Evolutionary conservation across 371 early-diverging fungal genomes (phyloP).

Genomic region (Mucor ambiguus): DNA sequence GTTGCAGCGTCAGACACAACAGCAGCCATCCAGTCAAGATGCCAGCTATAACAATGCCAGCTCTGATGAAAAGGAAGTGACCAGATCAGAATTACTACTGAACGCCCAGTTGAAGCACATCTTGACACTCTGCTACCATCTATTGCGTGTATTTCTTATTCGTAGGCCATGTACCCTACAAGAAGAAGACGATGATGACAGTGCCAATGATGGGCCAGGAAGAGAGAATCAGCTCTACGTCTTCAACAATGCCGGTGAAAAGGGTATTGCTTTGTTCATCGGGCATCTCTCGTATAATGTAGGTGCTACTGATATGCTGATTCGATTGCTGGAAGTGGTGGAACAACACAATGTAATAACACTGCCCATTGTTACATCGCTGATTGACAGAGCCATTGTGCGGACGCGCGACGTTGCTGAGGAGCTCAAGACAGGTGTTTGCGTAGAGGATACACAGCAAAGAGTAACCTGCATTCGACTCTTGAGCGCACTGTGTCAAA

Average conservation of each 20-base stretch:
- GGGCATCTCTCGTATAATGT: conserved; percentile 30
- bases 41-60: background rate
- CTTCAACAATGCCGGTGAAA: conserved; percentile 23
- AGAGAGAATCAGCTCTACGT: conserved; percentile 30
- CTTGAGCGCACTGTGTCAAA: conserved; percentile 13
- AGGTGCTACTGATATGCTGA: conserved; percentile 36
- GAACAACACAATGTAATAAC: background rate
- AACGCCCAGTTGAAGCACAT: conserved; percentile 19
- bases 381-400: conserved; percentile 9
- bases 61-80: background rate
- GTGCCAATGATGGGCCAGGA: background rate
- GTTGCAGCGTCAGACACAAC: background rate
- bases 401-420: conserved; percentile 1
- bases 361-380: background rate
- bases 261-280: conserved; percentile 31
- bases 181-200: conserved; percentile 8
- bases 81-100: background rate
- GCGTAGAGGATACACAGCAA: background rate
- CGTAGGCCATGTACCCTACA: conserved; percentile 11
- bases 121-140: conserved; percentile 31
- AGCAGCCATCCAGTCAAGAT: background rate
- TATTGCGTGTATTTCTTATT: conserved; percentile 36
- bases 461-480: conserved; percentile 17
- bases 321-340: conserved; percentile 13
- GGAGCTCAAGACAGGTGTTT: background rate